Evolutionary conservation across 164 flowering plant genomes (phyloP), one percentile per base, ranked within the genome.

Genomic region (Sextonia rubra): DNA sequence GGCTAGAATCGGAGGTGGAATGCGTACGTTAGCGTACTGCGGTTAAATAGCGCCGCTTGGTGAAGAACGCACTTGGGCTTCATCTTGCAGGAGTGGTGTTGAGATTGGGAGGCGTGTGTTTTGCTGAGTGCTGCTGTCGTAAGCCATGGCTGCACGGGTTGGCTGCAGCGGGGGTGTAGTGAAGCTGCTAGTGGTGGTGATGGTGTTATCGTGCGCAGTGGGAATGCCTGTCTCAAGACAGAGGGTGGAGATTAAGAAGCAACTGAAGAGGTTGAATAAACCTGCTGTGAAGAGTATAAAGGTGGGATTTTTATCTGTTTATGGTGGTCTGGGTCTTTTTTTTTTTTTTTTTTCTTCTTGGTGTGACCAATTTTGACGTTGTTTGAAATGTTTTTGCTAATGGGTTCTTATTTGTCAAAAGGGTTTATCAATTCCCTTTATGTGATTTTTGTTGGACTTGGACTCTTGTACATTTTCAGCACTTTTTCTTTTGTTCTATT

Each of bases 241-340:
- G 88, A 88, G 80, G 79, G 80, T 93, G 61, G 90, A 91, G 72
- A 88, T 90, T 27, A 80, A 79, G 74, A 91, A 89, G 83, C 97
- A 90, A 74, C 79, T 93, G 85, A 89, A 87, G 15, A 86, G 95
- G 55, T 79, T 93, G 70, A 93, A 93, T 84, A 93, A 91, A 70
- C 86, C 93, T 14, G 80, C 98, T 58, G 71, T 89, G 60, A 86
- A 91, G 72, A 85, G 75, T 80, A 89, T 93, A 69, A 29, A 87
- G 95, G 98, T 92, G 30, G n/a, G 24, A n/a, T 0, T 55, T 2
- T 71, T 66, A 3, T 55, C 27, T 69, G 12, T 32, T 47, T 69
- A 2, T 64, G 37, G 8, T 15, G 5, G 29, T 37, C n/a, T n/a
- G n/a, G n/a, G n/a, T n/a, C n/a, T n/a, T n/a, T 69, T 6, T 60